Percentiles rank a stretch among this genome's conserved stretches.
These are phyloP conservation scores for Taiozyma sp. DNA, from an alignment of 1,139 yeast species.

Conservation along the genomic window DNA sequence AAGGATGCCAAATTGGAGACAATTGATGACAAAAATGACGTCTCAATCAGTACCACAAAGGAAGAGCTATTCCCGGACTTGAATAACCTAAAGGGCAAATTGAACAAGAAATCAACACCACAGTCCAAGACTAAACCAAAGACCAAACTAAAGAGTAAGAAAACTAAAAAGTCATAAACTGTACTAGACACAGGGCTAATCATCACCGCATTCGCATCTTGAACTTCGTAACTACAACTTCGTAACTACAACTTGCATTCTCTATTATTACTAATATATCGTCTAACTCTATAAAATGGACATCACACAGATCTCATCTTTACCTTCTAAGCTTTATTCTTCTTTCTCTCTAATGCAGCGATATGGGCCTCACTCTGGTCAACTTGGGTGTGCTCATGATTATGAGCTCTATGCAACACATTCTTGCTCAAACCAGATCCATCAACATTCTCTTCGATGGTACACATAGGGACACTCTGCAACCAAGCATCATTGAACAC, in stretches of 20 bases:
- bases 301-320: background rate
- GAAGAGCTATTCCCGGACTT: conserved; percentile 14
- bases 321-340: conserved; percentile 30
- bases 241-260: background rate
- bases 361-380: conserved; percentile 94
- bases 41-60: conserved; percentile 2
- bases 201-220: background rate
- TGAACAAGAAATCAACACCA: background rate
- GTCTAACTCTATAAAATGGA: background rate
- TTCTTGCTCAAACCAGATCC: conserved; percentile 30
- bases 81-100: conserved; percentile 8
- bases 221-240: background rate
- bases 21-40: background rate
- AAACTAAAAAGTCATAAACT: background rate
- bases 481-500: conserved; percentile 82
- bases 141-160: background rate
- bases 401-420: conserved; percentile 35
- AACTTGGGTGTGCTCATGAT: conserved; percentile 82
- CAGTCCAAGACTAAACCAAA: background rate
- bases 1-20: background rate
- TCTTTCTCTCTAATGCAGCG: conserved; percentile 83
- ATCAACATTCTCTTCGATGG: conserved; percentile 43
- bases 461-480: conserved; percentile 58
- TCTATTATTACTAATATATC: background rate
- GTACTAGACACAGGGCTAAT: background rate